phyloP scores from a whole-genome alignment of 2,329 filamentous ascomycete genomes.

The Bimuria novae-zelandiae region DNA sequence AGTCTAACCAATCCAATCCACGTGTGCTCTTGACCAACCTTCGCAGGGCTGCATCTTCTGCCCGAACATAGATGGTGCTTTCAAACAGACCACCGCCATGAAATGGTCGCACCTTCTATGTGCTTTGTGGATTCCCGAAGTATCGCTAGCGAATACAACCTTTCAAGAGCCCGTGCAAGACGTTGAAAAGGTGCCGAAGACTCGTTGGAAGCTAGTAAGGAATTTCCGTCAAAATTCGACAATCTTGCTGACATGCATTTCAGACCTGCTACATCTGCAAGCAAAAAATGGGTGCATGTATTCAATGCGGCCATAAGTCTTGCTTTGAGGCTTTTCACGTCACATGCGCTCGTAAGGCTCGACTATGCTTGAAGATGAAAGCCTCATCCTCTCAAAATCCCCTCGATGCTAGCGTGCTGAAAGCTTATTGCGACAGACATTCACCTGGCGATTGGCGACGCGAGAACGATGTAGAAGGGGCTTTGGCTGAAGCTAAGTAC shows the following conservation, averaged over 20 bases:
- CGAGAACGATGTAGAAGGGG: conserved; percentile 80
- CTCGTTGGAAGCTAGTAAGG: conserved; percentile 78
- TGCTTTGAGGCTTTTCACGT: conserved; percentile 98
- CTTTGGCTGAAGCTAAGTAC: conserved; percentile 80
- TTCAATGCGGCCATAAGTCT: conserved; percentile 96
- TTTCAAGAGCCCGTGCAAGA: conserved; percentile 99
- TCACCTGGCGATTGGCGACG: conserved; percentile 86
- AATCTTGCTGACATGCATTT: conserved; percentile 17
- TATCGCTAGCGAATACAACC: conserved; percentile 91
- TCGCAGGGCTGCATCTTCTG: conserved; percentile 81
- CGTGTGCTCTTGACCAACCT: conserved; percentile 22
- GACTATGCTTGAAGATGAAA: conserved; percentile 95
- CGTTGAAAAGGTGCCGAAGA: conserved; percentile 95
- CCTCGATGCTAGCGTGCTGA: conserved; percentile 80
- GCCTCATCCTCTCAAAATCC: conserved; percentile 78
- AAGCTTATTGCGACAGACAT: conserved; percentile 96
- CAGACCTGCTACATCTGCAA: conserved; percentile 91
- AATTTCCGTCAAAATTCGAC: not conserved
- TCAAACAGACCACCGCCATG: conserved; percentile 95
- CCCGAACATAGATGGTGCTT: conserved; percentile 94
- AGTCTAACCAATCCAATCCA: conserved; percentile 10
- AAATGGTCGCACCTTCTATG: conserved; percentile 98
- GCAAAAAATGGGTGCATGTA: conserved; percentile 97
- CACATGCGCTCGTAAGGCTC: conserved; percentile 87
- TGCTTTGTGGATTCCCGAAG: conserved; percentile 98